A percentile compares a stretch with the other conserved stretches of the same genome.
phyloP scores from a whole-genome alignment of 352 stramenopile genomes.

The Lagenidium giganteum region DNA sequence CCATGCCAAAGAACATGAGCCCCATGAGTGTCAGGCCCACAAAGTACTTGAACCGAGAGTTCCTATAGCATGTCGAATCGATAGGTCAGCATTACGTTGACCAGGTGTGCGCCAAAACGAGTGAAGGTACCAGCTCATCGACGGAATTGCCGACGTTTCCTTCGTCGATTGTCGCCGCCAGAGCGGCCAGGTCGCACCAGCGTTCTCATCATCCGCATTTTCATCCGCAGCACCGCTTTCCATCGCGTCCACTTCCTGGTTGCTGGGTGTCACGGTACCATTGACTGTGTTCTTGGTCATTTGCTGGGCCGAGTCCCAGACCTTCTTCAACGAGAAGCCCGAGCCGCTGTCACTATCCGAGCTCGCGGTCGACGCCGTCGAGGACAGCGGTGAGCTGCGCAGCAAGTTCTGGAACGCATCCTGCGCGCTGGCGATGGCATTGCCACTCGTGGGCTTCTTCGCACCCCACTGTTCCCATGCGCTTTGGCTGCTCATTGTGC shows the following conservation, averaged over 20 bases:
- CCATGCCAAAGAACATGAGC: slow-evolving; percentile 81
- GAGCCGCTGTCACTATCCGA: slow-evolving; percentile 15
- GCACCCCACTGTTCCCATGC: slow-evolving; percentile 72
- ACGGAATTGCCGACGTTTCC: slow-evolving; percentile 27
- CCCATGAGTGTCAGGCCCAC: slow-evolving; percentile 61
- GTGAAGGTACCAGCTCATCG: slow-evolving; percentile 67
- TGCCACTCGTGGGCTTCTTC: slow-evolving; percentile 37
- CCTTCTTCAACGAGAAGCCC: slow-evolving; percentile 44
- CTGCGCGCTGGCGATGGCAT: slow-evolving; percentile 26
- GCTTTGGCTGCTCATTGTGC: slow-evolving; percentile 5
- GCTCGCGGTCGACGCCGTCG: slow-evolving; percentile 28
- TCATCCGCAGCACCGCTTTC: slow-evolving; percentile 37
- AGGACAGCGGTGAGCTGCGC: slow-evolving; percentile 38
- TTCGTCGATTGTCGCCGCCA: slow-evolving; percentile 35
- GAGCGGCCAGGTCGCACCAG: slow-evolving; percentile 27
- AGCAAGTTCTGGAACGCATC: slow-evolving; percentile 52
- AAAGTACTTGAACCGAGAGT: slow-evolving; percentile 81
- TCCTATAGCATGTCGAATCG: slow-evolving; percentile 19
- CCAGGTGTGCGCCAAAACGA: not conserved
- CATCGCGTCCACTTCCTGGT: slow-evolving; percentile 27
- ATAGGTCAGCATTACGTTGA: not conserved
- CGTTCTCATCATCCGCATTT: slow-evolving; percentile 14
- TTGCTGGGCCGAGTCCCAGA: slow-evolving; percentile 59
- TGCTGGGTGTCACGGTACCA: slow-evolving; percentile 1
- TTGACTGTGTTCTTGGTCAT: slow-evolving; percentile 32